These are phyloP conservation scores for Xylaria intraflava DNA, from an alignment of 495 filamentous ascomycete species.

Conservation along the genomic window DNA sequence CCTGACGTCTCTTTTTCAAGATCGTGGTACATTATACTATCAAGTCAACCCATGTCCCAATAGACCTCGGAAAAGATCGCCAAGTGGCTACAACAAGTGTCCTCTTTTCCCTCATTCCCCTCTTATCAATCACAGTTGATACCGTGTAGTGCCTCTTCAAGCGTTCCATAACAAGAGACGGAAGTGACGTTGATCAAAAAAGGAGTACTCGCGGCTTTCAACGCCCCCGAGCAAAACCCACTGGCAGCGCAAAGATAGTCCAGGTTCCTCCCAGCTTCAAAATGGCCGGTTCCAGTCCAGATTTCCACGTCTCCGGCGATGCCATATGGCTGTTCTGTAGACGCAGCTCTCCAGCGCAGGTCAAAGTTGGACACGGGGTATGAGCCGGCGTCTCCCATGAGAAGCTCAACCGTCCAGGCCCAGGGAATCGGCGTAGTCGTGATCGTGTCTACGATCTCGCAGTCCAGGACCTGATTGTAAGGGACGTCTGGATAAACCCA, in stretches of 20 bases:
- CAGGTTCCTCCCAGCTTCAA: background rate
- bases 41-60: background rate
- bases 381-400: background rate
- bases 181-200: background rate
- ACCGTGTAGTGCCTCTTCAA: constrained; percentile 3
- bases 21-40: background rate
- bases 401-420: constrained; percentile 2
- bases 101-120: constrained; percentile 15
- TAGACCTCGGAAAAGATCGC: constrained; percentile 35
- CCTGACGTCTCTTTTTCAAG: too few relatives aligned
- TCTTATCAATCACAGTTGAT: background rate
- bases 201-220: background rate
- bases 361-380: background rate
- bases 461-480: background rate
- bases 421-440: background rate
- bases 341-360: constrained; percentile 4
- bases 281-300: background rate
- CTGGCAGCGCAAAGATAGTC: background rate
- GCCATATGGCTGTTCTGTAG: background rate
- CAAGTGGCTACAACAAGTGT: background rate
- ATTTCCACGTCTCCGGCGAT: background rate
- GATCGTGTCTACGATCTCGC: background rate
- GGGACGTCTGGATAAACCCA: background rate
- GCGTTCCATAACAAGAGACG: background rate
- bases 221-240: background rate